phyloP scores from a whole-genome alignment of 2,329 filamentous ascomycete species.

The Pseudocercospora eumusae region DNA sequence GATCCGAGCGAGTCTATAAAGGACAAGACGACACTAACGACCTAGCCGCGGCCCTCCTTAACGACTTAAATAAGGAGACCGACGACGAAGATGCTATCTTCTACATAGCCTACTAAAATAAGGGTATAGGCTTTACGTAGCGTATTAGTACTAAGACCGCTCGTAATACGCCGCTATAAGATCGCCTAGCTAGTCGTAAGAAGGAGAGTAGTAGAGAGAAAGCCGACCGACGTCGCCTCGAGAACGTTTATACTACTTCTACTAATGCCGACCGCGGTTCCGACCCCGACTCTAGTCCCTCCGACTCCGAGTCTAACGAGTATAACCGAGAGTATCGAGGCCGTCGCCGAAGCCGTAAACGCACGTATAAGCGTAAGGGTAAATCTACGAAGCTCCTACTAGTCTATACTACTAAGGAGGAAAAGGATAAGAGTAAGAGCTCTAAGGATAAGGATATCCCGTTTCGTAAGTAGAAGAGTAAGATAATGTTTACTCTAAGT shows the following conservation, averaged over 20 bases:
- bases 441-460: neutral
- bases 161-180: neutral
- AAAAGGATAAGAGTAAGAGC: no score
- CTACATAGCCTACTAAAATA: neutral
- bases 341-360: neutral
- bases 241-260: neutral
- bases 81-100: neutral
- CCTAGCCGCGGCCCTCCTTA: no score
- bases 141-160: neutral
- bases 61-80: neutral
- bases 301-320: no score
- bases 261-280: neutral
- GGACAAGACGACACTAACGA: no score
- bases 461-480: neutral
- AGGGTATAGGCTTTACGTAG: neutral
- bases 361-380: neutral
- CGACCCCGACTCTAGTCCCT: no score
- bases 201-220: no score
- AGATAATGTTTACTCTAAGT: neutral
- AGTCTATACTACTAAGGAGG: neutral
- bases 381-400: neutral
- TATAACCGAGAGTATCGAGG: no score
- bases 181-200: neutral
- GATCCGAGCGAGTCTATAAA: no score
- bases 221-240: neutral